A percentile compares a stretch with the other conserved stretches of the same genome.
Evolutionary conservation across 169 alveolate genomes (phyloP).

Genomic region (Plasmodium coatneyi): DNA sequence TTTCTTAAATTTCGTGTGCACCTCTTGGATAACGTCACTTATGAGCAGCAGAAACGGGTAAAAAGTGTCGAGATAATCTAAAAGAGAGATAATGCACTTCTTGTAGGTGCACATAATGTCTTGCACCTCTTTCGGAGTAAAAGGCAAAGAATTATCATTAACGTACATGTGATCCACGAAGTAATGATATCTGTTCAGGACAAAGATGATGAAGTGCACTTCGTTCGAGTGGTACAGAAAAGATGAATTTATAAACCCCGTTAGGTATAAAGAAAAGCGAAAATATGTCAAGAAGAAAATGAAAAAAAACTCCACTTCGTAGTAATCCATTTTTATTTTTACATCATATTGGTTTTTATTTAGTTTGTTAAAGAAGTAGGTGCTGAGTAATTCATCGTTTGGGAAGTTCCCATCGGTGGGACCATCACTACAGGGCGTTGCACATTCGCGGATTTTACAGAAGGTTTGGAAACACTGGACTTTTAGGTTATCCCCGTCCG

Average conservation of each 20-base stretch:
- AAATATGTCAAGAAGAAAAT: conserved; percentile 38
- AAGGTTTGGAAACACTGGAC: conserved; percentile 12
- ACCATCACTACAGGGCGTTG: neutral
- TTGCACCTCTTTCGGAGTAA: conserved; percentile 12
- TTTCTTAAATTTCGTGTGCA: neutral
- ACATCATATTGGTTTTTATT: neutral
- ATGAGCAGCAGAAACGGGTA: conserved; percentile 33
- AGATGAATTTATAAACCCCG: conserved; percentile 40
- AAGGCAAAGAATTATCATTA: conserved; percentile 8
- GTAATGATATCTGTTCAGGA: conserved; percentile 41
- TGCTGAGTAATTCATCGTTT: conserved; percentile 5
- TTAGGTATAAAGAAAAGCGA: conserved; percentile 25
- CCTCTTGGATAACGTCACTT: neutral
- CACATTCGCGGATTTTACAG: neutral
- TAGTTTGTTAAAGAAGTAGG: conserved; percentile 23
- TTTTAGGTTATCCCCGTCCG: neutral
- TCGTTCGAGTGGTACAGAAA: conserved; percentile 54
- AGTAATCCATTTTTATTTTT: conserved; percentile 38
- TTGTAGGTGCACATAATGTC: conserved; percentile 32
- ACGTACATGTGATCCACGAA: conserved; percentile 25
- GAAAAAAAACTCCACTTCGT: conserved; percentile 34
- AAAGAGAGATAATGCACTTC: conserved; percentile 22
- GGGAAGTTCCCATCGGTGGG: neutral
- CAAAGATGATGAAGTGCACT: conserved; percentile 36
- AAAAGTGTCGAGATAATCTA: conserved; percentile 44